These are phyloP conservation scores for Aureobasidium vineae DNA, from an alignment of 2,329 filamentous ascomycete genomes.

Conservation along the genomic window DNA sequence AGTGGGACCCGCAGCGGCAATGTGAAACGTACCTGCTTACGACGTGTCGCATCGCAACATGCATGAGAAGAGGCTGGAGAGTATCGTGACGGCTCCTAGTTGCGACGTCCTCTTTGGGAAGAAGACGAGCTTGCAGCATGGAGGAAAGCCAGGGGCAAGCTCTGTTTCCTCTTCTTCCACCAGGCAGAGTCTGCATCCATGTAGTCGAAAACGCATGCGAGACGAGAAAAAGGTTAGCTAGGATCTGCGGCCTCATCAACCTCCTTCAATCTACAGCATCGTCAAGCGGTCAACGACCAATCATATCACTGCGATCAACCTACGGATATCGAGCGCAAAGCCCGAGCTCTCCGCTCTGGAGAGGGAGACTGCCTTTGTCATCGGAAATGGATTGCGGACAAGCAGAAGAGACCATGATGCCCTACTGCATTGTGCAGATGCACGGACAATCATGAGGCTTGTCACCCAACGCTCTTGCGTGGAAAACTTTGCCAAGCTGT, in stretches of 20 bases:
- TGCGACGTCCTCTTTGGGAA: neutral
- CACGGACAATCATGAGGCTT: conserved; percentile 8
- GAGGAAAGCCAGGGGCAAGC: neutral
- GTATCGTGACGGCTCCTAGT: neutral
- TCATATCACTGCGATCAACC: conserved; percentile 3
- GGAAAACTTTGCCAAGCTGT: conserved; percentile 12
- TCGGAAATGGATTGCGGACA: neutral
- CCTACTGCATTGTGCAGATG: conserved; percentile 14
- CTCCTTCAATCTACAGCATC: neutral
- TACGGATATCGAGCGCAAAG: neutral
- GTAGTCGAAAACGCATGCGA: neutral
- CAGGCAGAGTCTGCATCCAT: neutral
- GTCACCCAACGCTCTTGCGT: conserved; percentile 7
- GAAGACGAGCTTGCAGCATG: neutral
- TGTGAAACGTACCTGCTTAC: conserved; percentile 22
- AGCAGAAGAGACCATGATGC: neutral
- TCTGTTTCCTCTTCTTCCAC: neutral
- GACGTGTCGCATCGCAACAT: conserved; percentile 13
- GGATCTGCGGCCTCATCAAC: conserved; percentile 13
- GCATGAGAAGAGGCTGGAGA: neutral
- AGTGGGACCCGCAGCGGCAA: conserved; percentile 20
- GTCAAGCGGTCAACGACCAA: conserved; percentile 1
- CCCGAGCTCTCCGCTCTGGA: neutral
- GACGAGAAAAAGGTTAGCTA: neutral
- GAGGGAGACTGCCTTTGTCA: conserved; percentile 10